Evolutionary conservation across 371 early-diverging fungal species (phyloP), one percentile per base, ranked within the genome.

Genomic region (Actinomucor elegans): DNA sequence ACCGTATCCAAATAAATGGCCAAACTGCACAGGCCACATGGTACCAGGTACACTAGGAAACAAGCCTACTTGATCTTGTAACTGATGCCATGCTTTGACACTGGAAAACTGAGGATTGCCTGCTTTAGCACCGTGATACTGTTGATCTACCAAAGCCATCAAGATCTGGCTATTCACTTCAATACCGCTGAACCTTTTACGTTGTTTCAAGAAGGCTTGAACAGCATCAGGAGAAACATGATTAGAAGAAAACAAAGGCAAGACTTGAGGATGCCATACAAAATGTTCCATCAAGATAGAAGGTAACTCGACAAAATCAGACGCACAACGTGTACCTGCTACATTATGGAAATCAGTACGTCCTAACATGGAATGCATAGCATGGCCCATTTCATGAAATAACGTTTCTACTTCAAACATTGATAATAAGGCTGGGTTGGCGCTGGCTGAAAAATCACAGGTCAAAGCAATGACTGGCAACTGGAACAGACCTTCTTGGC

Each of bases 361-460:
- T 12, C 94, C 96, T 2, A 97, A 79, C 92, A 96, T 94, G 10
- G 96, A 94, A 67, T 98, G 98, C 88, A 97, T 91, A 2, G 97
- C 99, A 59, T 98, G 99, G 2, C 99, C 99, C 93, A 97, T 93
- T 60, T 98, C 99, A 71, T 98, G 99, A 71, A 96, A 96, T n/a
- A 98, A 64, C 0, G 97, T 97, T 59, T 95, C 95, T 23, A 96
- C 87, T 50, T 97, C 95, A 48, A 69, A 68, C 74, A 79, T 77
- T 31, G 77, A 81, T 27, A 91, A 64, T 42, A 85, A 52, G 5
- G 84, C 64, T 9, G 88, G 80, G 7, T 48, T 38, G 1, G 40
- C 43, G 10, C 44, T 32, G 11, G 57, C 44, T n/a, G 69, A 55
- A 57, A 91, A 92, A 38, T 89, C 87, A 52, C 91, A 90, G 4